Conservation (phyloP, 148 eudicot species). For the Vaccinium macrocarpon region DNA sequence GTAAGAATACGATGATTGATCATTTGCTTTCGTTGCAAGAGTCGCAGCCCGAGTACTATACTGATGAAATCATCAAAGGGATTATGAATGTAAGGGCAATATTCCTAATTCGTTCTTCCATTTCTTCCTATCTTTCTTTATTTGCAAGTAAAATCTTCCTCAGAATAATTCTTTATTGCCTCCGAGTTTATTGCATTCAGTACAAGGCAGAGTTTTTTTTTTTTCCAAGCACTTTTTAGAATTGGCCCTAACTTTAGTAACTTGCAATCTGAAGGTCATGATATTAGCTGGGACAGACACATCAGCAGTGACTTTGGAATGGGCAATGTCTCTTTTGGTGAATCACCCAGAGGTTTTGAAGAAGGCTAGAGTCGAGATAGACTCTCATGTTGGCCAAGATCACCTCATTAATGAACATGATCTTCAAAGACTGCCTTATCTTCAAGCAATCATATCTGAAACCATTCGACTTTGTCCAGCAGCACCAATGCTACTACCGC, state of each 20-base stretch:
- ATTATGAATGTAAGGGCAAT: background rate
- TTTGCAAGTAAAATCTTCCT: too few relatives aligned
- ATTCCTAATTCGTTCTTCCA: background rate
- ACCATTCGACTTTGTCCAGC: background rate
- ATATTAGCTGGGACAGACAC: background rate
- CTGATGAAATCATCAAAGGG: background rate
- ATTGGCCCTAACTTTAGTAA: background rate
- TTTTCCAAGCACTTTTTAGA: background rate
- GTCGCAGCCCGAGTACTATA: background rate
- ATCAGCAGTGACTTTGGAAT: background rate
- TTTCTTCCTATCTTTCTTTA: background rate
- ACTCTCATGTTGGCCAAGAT: background rate
- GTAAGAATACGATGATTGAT: slow-evolving; percentile 6
- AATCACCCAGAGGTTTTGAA: background rate
- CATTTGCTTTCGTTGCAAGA: background rate
- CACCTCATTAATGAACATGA: background rate
- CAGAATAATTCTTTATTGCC: too few relatives aligned
- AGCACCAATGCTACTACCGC: background rate
- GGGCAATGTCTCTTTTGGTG: background rate
- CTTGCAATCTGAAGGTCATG: background rate
- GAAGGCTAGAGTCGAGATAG: background rate
- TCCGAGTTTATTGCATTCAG: too few relatives aligned
- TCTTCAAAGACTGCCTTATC: background rate
- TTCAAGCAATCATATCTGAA: background rate
- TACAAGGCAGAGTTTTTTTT: too few relatives aligned